These are phyloP conservation scores for Collybia mongolica DNA, from an alignment of 768 basidiomycete genomes.

Conservation along the genomic window DNA sequence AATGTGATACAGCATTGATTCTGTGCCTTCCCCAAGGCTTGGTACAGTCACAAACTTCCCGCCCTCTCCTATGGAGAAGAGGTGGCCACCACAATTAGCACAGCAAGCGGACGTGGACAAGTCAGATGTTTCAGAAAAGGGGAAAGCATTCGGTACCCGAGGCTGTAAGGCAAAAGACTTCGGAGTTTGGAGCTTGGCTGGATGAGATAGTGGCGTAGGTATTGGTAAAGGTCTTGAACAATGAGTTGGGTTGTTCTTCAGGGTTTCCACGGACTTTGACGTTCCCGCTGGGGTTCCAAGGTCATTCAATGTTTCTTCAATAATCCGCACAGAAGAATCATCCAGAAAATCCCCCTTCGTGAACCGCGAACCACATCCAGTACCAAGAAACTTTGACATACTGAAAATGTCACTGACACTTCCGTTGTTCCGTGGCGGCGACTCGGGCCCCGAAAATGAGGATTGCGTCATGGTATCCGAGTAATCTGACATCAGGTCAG, in stretches of 20 bases:
- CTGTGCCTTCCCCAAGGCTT: slow-evolving; percentile 41
- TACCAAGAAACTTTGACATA: slow-evolving; percentile 15
- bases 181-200: neutral
- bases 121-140: neutral
- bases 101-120: slow-evolving; percentile 46
- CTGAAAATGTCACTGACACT: slow-evolving; percentile 18
- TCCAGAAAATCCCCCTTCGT: slow-evolving; percentile 24
- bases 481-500: slow-evolving; percentile 58
- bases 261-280: slow-evolving; percentile 18
- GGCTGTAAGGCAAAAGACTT: slow-evolving; percentile 9
- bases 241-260: neutral
- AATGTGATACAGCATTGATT: slow-evolving; percentile 66
- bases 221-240: neutral
- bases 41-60: slow-evolving; percentile 76
- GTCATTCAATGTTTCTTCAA: slow-evolving; percentile 29
- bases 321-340: slow-evolving; percentile 21
- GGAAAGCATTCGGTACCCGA: slow-evolving; percentile 13
- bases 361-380: slow-evolving; percentile 17
- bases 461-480: slow-evolving; percentile 56
- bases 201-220: slow-evolving; percentile 1
- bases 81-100: slow-evolving; percentile 53
- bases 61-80: slow-evolving; percentile 57
- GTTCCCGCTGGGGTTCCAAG: slow-evolving; percentile 32
- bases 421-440: slow-evolving; percentile 38
- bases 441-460: slow-evolving; percentile 52